Base-by-base conservation (phyloP, 257 asterid genomes). In the Solanum chiquidenum region DNA sequence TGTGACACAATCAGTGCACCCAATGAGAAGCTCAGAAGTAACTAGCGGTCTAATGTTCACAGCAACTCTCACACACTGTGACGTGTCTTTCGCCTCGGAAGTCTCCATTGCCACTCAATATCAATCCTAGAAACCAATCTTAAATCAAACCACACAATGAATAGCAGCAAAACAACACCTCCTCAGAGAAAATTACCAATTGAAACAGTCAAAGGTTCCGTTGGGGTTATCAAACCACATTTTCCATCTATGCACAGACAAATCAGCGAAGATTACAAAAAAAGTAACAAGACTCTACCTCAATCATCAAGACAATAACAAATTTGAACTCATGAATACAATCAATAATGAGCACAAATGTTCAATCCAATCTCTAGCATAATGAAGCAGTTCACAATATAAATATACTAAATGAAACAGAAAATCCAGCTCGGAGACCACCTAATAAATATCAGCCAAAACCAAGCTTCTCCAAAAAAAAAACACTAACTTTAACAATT, bases 61-160 rank as follows among this genome's bases (percentile, higher is more conserved):
- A 4, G 98, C 98, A 73, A 97, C 99, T 91, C 95, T 92, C 72
- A 97, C 99, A 64, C 94, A 93, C 88, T 96, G 98, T 1, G 98
- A 90, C 44, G 93, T 83, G 35, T 92, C 94, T 72, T 90, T 92
- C 55, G n/a, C 77, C 74, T 95, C 98, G 2, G 87, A 23, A 49
- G 86, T 89, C 31, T 96, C 98, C 98, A 96, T 95, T 89, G 85
- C 86, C 88, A 52, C 86, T 83, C 89, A 49, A 86, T 69, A 62
- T 5, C 66, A 77, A 27, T 33, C 73, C 60, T 49, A 60, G 38
- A 86, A 89, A 49, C 66, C 82, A 71, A 44, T 14, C 64, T 11
- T 29, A 35, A 80, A 49, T 82, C 31, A 82, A 44, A 29, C 86
- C 69, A 49, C 18, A 31, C 69, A 46, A 82, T 49, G 31, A 79